Evolutionary conservation across 768 basidiomycete species (phyloP).

Genomic region (Sarcomyxa edulis): DNA sequence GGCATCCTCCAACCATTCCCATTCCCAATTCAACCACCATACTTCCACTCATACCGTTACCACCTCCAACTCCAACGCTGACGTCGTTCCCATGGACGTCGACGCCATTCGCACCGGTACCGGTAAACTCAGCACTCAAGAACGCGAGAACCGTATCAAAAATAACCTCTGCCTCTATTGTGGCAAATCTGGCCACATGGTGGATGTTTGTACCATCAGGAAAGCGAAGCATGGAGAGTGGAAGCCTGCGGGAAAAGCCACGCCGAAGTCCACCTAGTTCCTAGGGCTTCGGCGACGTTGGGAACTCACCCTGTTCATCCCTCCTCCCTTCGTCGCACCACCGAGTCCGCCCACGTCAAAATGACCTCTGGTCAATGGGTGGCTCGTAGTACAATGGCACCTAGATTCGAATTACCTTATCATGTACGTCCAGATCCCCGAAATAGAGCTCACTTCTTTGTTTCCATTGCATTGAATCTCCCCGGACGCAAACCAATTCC

Average conservation of each 20-base stretch:
- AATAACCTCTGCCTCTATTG: constrained; percentile 31
- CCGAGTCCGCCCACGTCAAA: constrained; percentile 7
- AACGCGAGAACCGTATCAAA: constrained; percentile 15
- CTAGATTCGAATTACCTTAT: constrained; percentile 9
- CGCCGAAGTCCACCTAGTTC: constrained; percentile 15
- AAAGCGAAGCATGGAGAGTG: constrained; percentile 4
- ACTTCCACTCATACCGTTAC: constrained; percentile 1
- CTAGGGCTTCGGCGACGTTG: constrained; percentile 15
- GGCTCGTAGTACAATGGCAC: not conserved
- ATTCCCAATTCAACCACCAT: not conserved
- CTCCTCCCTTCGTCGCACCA: constrained; percentile 1
- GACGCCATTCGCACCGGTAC: constrained; percentile 14
- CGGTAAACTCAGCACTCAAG: constrained; percentile 17
- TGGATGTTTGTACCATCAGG: constrained; percentile 20
- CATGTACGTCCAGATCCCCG: constrained; percentile 5
- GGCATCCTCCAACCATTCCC: constrained; percentile 6
- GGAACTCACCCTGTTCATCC: constrained; percentile 8
- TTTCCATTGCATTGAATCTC: constrained; percentile 15
- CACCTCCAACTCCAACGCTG: constrained; percentile 5
- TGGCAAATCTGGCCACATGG: constrained; percentile 21
- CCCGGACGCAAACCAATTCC: constrained; percentile 15
- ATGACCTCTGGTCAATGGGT: too few relatives aligned
- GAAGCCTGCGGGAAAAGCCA: constrained; percentile 19
- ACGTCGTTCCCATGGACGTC: constrained; percentile 26
- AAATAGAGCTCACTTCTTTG: constrained; percentile 17